Base-by-base conservation (phyloP, 371 early-diverging fungal genomes). In the Rhizopus arrhizus region DNA sequence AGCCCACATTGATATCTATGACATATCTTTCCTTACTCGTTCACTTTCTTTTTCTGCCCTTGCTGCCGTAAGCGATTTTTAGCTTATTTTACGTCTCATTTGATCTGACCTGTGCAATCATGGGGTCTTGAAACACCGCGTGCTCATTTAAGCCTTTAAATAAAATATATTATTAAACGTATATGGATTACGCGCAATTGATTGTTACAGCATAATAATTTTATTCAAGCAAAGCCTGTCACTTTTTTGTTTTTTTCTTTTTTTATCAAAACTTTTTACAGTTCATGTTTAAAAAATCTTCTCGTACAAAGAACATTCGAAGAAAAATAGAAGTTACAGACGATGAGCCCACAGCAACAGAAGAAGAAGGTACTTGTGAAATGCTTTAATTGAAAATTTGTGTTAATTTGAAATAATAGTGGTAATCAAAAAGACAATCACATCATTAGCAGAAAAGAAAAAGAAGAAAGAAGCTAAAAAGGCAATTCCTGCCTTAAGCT, bases 261-360 rank as follows among this genome's bases (percentile, higher is more conserved):
- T n/a, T n/a, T 45, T 45, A 8, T 48, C 32, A 50, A 49, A 22
- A 22, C 22, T 22, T 22, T 22, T 22, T 22, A 22, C 22, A 22
- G 22, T 22, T 22, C 48, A 80, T 80, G 80, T 80, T 80, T 40
- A 76, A 76, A 42, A 80, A 77, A 33, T 22, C 72, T 13, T 61
- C 60, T 33, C 75, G 77, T 8, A 38, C 72, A 3, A 80, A 77
- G 36, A 75, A 77, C 50, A 73, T 77, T 32, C 72, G 77, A 29
- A 60, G 80, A 57, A 77, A 75, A 36, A 61, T 77, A 4, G 72
- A 72, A 15, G 68, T 66, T 0, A 59, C 66, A 13, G 77, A 72
- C 29, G 70, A 75, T 51, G 80, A 68, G 11, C 62, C 55, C 28
- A 48, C 22, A 2, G 46, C 52, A 33, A 28, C 16, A 40, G 63